phyloP scores from a whole-genome alignment of 140 eudicot genomes.

The Cichorium intybus region DNA sequence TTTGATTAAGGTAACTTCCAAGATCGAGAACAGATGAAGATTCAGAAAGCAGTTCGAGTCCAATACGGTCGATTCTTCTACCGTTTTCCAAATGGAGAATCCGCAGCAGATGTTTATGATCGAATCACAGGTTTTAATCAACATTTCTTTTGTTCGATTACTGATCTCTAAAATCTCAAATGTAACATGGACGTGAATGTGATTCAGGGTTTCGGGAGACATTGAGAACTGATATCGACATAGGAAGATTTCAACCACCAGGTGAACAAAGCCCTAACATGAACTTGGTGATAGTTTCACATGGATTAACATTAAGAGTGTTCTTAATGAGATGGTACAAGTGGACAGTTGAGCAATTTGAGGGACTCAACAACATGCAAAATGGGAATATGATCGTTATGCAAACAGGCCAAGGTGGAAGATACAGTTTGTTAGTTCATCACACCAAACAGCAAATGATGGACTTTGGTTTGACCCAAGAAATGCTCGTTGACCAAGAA shows the following conservation, averaged over 20 bases:
- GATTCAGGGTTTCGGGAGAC: conserved; percentile 82
- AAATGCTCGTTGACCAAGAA: conserved; percentile 77
- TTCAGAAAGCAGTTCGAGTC: conserved; percentile 59
- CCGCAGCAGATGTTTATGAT: conserved; percentile 88
- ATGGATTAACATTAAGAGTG: conserved; percentile 68
- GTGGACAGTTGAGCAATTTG: conserved; percentile 88
- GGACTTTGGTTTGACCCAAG: conserved; percentile 68
- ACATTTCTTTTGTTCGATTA: too few species aligned
- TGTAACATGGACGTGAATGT: not conserved
- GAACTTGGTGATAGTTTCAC: conserved; percentile 81
- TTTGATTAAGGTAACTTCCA: conserved; percentile 87
- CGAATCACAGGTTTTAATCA: conserved; percentile 74
- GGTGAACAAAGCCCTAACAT: conserved; percentile 80
- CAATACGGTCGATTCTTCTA: conserved; percentile 76
- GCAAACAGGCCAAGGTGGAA: conserved; percentile 83
- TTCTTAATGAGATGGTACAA: conserved; percentile 92
- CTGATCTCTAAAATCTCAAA: too few species aligned
- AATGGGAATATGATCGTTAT: conserved; percentile 68
- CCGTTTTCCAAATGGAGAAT: conserved; percentile 88
- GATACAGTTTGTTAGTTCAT: conserved; percentile 78
- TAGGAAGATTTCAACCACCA: conserved; percentile 87
- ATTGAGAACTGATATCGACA: conserved; percentile 69
- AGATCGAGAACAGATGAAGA: conserved; percentile 75
- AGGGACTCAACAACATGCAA: conserved; percentile 61
- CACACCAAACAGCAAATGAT: conserved; percentile 56